Evolutionary conservation across 2,329 filamentous ascomycete genomes (phyloP).

Genomic region (Penicillium psychrosexuale): DNA sequence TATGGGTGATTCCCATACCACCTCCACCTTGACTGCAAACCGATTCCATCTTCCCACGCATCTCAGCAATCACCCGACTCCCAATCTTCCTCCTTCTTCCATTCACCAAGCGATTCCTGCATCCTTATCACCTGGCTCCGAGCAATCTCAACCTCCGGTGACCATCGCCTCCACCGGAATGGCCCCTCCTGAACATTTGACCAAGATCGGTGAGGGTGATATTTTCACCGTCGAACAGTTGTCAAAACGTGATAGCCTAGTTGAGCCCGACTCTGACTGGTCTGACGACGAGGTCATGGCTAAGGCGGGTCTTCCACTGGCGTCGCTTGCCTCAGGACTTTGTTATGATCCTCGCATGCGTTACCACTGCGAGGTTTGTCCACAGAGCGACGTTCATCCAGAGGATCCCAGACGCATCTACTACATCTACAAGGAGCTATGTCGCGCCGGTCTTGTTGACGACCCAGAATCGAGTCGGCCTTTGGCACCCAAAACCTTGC

Average conservation of each 20-base stretch:
- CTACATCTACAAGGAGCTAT: constrained; percentile 87
- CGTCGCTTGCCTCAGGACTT: constrained; percentile 66
- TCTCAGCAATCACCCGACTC: constrained; percentile 20
- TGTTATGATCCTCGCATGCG: constrained; percentile 97
- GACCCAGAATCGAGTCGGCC: constrained; percentile 51
- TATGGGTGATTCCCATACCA: constrained; percentile 34
- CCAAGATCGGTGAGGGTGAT: constrained; percentile 28
- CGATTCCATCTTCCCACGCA: constrained; percentile 14
- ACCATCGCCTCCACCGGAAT: constrained; percentile 2
- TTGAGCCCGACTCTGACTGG: constrained; percentile 43
- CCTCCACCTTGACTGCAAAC: constrained; percentile 16
- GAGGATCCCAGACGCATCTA: constrained; percentile 92
- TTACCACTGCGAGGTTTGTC: constrained; percentile 81
- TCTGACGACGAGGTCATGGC: constrained; percentile 35
- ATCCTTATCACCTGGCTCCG: constrained; percentile 14
- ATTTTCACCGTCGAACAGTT: constrained; percentile 18
- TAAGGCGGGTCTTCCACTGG: constrained; percentile 44
- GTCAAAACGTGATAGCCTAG: constrained; percentile 31
- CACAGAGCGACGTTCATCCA: constrained; percentile 71
- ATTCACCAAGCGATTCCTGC: constrained; percentile 3
- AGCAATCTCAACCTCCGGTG: constrained; percentile 10
- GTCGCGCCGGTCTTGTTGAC: constrained; percentile 73
- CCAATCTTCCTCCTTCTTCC: constrained; percentile 23
- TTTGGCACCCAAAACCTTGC: constrained; percentile 54
- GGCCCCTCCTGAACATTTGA: constrained; percentile 21